These are phyloP conservation scores for Quercus variabilis DNA, from an alignment of 306 rosid genomes.

Conservation along the genomic window DNA sequence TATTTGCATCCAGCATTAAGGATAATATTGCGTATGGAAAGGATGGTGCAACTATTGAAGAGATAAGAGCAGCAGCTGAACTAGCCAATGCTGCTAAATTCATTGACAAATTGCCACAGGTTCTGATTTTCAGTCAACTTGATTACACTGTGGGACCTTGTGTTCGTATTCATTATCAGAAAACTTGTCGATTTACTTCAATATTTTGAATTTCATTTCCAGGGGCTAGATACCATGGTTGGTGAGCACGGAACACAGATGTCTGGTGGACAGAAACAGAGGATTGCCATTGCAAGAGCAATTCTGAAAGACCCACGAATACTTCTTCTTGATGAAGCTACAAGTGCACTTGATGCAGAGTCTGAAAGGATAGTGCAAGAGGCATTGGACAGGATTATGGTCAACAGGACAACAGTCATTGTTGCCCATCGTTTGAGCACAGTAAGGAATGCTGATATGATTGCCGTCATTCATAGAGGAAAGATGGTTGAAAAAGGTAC, in stretches of 20 bases:
- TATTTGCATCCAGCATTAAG: too few relatives aligned
- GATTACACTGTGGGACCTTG: conserved; percentile 1
- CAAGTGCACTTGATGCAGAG: conserved; percentile 72
- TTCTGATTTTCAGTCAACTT: neutral
- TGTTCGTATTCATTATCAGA: neutral
- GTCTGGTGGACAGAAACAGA: conserved; percentile 70
- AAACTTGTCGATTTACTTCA: neutral
- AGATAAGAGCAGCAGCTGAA: conserved; percentile 35
- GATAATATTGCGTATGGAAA: conserved; percentile 47
- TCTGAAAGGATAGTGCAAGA: conserved; percentile 69
- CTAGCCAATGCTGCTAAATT: conserved; percentile 45
- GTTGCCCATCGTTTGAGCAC: conserved; percentile 77
- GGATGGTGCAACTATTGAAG: conserved; percentile 39
- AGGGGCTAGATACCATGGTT: conserved; percentile 67
- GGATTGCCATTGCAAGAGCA: conserved; percentile 73
- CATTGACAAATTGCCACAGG: conserved; percentile 44
- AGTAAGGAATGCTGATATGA: conserved; percentile 48
- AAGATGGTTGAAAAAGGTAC: conserved; percentile 64
- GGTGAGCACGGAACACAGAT: conserved; percentile 75
- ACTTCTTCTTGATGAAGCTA: conserved; percentile 69
- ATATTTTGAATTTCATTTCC: neutral
- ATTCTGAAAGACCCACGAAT: conserved; percentile 66
- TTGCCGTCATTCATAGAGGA: conserved; percentile 65
- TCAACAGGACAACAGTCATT: conserved; percentile 56
- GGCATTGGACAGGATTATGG: conserved; percentile 63